A percentile compares a stretch with the other conserved stretches of the same genome.
Evolutionary conservation across 306 rosid species (phyloP).

Genomic region (Herpetospermum pedunculosum): DNA sequence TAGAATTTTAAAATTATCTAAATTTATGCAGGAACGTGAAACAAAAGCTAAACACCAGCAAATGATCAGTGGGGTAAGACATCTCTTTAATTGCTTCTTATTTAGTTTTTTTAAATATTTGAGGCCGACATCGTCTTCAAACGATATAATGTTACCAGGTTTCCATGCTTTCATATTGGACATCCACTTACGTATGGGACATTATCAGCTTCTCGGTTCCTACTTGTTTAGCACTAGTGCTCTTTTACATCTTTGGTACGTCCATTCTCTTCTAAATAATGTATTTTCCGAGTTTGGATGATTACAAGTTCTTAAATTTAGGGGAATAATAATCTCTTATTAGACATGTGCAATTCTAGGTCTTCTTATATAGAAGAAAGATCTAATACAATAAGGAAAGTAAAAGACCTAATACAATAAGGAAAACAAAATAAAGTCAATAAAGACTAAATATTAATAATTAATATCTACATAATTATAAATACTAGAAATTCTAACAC

Average conservation of each 20-base stretch:
- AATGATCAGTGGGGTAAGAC: slow-evolving; percentile 81
- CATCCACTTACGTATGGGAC: slow-evolving; percentile 83
- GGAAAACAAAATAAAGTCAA: too few species aligned
- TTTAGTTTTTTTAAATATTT: slow-evolving; percentile 3
- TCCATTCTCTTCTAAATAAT: slow-evolving; percentile 2
- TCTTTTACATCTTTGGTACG: slow-evolving; percentile 79
- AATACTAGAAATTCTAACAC: too few species aligned
- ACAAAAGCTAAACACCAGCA: slow-evolving; percentile 96
- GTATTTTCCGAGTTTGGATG: neutral
- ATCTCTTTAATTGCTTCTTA: slow-evolving; percentile 3
- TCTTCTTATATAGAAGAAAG: too few species aligned
- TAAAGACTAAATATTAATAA: too few species aligned
- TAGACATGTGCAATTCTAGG: too few species aligned
- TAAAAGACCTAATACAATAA: too few species aligned
- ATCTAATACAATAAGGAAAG: too few species aligned
- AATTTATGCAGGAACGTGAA: slow-evolving; percentile 83
- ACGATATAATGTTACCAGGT: slow-evolving; percentile 39
- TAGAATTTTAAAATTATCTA: slow-evolving; percentile 12
- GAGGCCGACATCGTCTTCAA: neutral
- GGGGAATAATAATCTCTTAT: too few species aligned
- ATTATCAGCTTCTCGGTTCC: slow-evolving; percentile 90
- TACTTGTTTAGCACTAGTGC: slow-evolving; percentile 57
- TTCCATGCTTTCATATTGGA: slow-evolving; percentile 80
- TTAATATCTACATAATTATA: too few species aligned
- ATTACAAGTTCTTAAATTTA: neutral